Evolutionary conservation across 2,329 filamentous ascomycete species (phyloP), one percentile per base, ranked within the genome.

Genomic region (Arthrobotrys conoides): DNA sequence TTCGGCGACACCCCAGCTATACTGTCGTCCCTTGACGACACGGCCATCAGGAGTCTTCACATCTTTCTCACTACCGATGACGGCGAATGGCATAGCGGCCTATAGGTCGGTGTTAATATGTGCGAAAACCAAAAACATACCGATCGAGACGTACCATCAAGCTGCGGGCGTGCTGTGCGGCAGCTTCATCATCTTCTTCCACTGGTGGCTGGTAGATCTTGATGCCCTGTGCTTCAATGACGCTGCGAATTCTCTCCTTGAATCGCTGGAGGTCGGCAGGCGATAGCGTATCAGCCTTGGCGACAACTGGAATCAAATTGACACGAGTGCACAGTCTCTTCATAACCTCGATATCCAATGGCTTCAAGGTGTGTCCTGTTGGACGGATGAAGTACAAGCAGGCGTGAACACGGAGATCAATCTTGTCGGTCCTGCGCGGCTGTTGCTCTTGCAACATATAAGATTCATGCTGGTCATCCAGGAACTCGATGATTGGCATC

Each of bases 361-460:
- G 96, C 91, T 99, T 99, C 83, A 99, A 87, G 82, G 95, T 97
- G 89, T 99, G 96, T 84, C 96, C 96, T 71, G 96, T 99, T 75
- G 96, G 96, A 84, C 96, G 91, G 86, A 99, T 98, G 87, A 99
- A 99, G 90, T 99, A 99, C 85, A 99, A 87, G 87, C 96, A 99
- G 82, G 95, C 92, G 86, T 99, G 96, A 82, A 99, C 96, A 87
- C 96, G 94, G 83, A 99, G 92, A 85, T 99, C 96, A 83, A 99
- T 99, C 90, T 98, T 99, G 89, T 99, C 96, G 84, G 92, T 91
- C 84, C 96, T 94, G 86, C 93, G 93, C 83, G 96, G 96, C 87
- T 99, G 96, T 87, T 99, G 96, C 90, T 99, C 96, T 89, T 99
- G 96, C 85, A 99, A 90, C 96, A 99, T 99, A 87, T 99, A 99